Evolutionary conservation across 1,139 yeast genomes (phyloP).

Genomic region (Hyphopichia buzzinii): DNA sequence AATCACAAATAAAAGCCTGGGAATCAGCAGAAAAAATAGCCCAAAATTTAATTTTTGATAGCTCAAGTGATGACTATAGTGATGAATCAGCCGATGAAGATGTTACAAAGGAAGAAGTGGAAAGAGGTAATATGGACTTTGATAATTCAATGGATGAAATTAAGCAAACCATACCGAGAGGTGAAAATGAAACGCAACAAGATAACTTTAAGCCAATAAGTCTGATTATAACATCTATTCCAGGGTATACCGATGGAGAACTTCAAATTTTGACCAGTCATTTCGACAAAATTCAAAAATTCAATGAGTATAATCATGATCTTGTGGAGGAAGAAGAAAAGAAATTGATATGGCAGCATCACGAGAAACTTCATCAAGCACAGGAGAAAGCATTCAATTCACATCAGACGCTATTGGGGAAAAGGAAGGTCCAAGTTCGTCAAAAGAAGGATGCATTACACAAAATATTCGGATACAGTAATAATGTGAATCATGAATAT

Average conservation of each 20-base stretch:
- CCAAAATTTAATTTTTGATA: slow-evolving; percentile 35
- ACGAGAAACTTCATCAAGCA: slow-evolving; percentile 29
- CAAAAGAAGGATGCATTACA: slow-evolving; percentile 42
- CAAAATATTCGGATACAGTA: slow-evolving; percentile 40
- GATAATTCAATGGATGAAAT: slow-evolving; percentile 3
- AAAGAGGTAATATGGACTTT: slow-evolving; percentile 2
- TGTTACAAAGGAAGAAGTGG: slow-evolving; percentile 8
- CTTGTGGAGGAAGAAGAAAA: slow-evolving; percentile 27
- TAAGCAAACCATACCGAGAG: slow-evolving; percentile 4
- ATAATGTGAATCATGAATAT: slow-evolving; percentile 39
- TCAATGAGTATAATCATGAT: slow-evolving; percentile 5
- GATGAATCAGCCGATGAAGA: slow-evolving; percentile 20
- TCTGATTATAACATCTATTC: slow-evolving; percentile 27
- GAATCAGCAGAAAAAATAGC: slow-evolving; percentile 44
- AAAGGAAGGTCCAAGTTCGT: slow-evolving; percentile 40
- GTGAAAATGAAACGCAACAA: slow-evolving; percentile 5
- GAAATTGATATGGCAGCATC: slow-evolving; percentile 28
- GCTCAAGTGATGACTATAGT: slow-evolving; percentile 25
- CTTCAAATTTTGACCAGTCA: slow-evolving; percentile 20
- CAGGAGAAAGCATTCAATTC: slow-evolving; percentile 37
- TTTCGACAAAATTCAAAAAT: slow-evolving; percentile 12
- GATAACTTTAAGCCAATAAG: slow-evolving; percentile 1
- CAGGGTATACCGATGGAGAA: slow-evolving; percentile 43
- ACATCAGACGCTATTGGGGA: slow-evolving; percentile 32
- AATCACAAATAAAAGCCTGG: slow-evolving; percentile 47